Conservation (phyloP, 306 rosid species). For the Aeschynomene evenia region DNA sequence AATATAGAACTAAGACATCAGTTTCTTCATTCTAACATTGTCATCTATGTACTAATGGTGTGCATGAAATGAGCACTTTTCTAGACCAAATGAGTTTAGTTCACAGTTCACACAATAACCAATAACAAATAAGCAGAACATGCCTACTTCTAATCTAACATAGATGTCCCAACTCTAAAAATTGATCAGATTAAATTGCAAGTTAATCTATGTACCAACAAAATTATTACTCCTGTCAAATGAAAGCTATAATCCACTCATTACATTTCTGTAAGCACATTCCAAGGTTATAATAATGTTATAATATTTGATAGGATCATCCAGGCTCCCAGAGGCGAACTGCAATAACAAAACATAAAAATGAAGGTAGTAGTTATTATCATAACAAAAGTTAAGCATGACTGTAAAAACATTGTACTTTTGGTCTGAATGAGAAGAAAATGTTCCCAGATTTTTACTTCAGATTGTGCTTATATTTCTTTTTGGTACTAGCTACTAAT, state of each 20-base stretch:
- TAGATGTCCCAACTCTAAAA: conserved; percentile 21
- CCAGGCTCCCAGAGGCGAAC: conserved; percentile 97
- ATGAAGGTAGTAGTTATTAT: background rate
- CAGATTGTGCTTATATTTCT: background rate
- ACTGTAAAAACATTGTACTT: background rate
- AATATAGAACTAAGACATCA: conserved; percentile 12
- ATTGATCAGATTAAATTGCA: conserved; percentile 19
- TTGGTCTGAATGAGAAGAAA: background rate
- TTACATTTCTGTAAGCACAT: conserved; percentile 23
- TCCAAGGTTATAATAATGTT: conserved; percentile 4
- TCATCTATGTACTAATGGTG: background rate
- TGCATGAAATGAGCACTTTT: conserved; percentile 24
- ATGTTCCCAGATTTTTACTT: background rate
- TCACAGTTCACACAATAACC: conserved; percentile 1
- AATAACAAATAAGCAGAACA: background rate
- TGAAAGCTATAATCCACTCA: conserved; percentile 23
- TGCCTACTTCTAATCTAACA: conserved; percentile 15
- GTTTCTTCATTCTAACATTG: conserved; percentile 22
- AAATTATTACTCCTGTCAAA: conserved; percentile 12
- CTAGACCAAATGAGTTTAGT: conserved; percentile 20
- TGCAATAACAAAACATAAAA: conserved; percentile 38
- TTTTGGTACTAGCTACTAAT: no score
- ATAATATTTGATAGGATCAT: conserved; percentile 92
- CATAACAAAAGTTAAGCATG: background rate
- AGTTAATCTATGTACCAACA: conserved; percentile 23